Percentiles rank a stretch among this genome's conserved stretches.
Evolutionary conservation across 2,329 filamentous ascomycete genomes (phyloP).

Genomic region (Penicillium sp.): DNA sequence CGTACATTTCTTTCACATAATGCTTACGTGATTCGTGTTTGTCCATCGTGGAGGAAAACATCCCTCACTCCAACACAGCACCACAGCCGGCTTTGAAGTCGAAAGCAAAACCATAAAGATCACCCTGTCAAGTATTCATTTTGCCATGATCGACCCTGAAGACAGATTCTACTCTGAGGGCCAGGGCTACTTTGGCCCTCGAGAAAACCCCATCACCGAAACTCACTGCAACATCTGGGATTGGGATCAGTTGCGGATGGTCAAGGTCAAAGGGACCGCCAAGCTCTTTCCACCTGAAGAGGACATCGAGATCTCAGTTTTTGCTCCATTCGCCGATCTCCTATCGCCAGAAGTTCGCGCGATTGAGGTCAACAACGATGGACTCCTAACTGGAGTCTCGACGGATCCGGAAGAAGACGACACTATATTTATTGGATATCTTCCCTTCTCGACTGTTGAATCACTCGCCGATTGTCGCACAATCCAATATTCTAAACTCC

Average conservation of each 20-base stretch:
- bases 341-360: slow-evolving; percentile 16
- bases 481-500: slow-evolving; percentile 15
- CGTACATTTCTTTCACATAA: too few species aligned
- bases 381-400: slow-evolving; percentile 18
- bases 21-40: too few species aligned
- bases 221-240: slow-evolving; percentile 22
- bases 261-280: slow-evolving; percentile 22
- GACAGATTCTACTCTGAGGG: slow-evolving; percentile 15
- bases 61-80: too few species aligned
- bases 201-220: slow-evolving; percentile 16
- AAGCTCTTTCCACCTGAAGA: slow-evolving; percentile 20
- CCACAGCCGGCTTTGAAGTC: too few species aligned
- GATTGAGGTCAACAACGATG: slow-evolving; percentile 18
- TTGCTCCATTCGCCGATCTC: slow-evolving; percentile 17
- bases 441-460: slow-evolving; percentile 11
- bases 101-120: not conserved
- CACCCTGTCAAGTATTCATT: not conserved
- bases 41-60: too few species aligned
- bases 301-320: slow-evolving; percentile 12
- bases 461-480: slow-evolving; percentile 12
- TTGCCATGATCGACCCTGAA: not conserved
- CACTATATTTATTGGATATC: slow-evolving; percentile 15
- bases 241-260: slow-evolving; percentile 18
- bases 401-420: slow-evolving; percentile 18
- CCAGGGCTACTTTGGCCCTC: slow-evolving; percentile 14